phyloP scores from a whole-genome alignment of 495 filamentous ascomycete species.

The Penicillium samsonianum region DNA sequence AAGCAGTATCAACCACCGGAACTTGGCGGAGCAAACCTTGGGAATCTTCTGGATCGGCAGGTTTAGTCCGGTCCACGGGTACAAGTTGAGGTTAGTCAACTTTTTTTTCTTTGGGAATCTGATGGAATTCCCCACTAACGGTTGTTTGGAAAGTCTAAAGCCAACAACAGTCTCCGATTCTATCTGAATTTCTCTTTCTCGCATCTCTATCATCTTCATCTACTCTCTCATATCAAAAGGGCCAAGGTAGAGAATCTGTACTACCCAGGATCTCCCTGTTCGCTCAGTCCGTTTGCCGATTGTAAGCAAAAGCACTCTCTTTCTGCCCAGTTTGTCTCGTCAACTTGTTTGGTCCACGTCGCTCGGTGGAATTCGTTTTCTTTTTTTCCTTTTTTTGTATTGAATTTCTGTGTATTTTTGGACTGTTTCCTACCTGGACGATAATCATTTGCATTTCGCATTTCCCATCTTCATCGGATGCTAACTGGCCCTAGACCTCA shows the following conservation, averaged over 20 bases:
- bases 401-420: slow-evolving; percentile 9
- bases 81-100: neutral
- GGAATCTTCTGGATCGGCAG: slow-evolving; percentile 1
- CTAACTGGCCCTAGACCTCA: slow-evolving; percentile 13
- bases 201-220: neutral
- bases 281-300: slow-evolving; percentile 29
- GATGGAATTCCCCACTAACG: slow-evolving; percentile 3
- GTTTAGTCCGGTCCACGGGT: neutral
- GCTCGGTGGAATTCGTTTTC: slow-evolving; percentile 9
- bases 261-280: slow-evolving; percentile 27
- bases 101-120: slow-evolving; percentile 1
- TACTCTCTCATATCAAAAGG: too few relatives aligned
- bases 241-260: neutral
- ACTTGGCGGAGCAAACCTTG: slow-evolving; percentile 19
- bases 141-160: slow-evolving; percentile 3
- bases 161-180: neutral
- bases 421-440: neutral
- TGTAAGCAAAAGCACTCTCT: slow-evolving; percentile 14
- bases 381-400: slow-evolving; percentile 2
- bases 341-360: slow-evolving; percentile 25
- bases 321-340: slow-evolving; percentile 27
- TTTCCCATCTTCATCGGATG: slow-evolving; percentile 4
- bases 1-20: slow-evolving; percentile 23
- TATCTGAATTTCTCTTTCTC: neutral
- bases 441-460: neutral